phyloP scores from a whole-genome alignment of 1,284 basidiomycete species.

The Ganoderma sp. region DNA sequence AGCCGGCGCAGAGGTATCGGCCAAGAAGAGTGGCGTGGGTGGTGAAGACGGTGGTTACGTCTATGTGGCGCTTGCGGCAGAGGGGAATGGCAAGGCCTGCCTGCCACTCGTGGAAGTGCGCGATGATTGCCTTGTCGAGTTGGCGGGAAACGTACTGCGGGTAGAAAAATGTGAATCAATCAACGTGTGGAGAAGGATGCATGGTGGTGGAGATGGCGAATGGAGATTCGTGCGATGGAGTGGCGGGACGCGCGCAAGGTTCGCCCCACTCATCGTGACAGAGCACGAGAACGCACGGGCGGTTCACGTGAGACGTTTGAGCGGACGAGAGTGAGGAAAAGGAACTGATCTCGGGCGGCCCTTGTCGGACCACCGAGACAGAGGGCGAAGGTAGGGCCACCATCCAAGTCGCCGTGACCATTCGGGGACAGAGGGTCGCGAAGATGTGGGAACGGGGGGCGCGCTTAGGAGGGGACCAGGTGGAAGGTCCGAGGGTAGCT shows the following conservation, averaged over 20 bases:
- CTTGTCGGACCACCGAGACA: neutral
- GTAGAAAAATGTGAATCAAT: slow-evolving; percentile 2
- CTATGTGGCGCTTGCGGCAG: slow-evolving; percentile 95
- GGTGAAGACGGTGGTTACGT: slow-evolving; percentile 97
- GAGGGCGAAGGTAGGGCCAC: neutral
- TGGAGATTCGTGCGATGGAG: neutral
- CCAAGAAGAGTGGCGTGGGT: slow-evolving; percentile 99
- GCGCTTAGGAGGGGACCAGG: slow-evolving; percentile 1
- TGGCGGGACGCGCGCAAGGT: neutral
- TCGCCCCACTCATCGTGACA: neutral
- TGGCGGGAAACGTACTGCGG: slow-evolving; percentile 80
- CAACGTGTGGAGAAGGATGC: slow-evolving; percentile 7
- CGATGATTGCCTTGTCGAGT: slow-evolving; percentile 85
- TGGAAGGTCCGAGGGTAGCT: slow-evolving; percentile 15
- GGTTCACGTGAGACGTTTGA: slow-evolving; percentile 18
- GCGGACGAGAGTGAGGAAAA: neutral
- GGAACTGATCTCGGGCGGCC: slow-evolving; percentile 15
- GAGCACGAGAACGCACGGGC: slow-evolving; percentile 12
- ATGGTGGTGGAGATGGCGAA: neutral
- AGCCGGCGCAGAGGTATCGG: slow-evolving; percentile 96
- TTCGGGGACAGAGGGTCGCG: slow-evolving; percentile 8
- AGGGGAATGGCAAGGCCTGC: slow-evolving; percentile 96
- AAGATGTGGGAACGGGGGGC: slow-evolving; percentile 9
- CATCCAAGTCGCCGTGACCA: slow-evolving; percentile 14
- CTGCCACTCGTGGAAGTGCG: slow-evolving; percentile 99